Conservation (phyloP, 2,329 filamentous ascomycete species). For the Cladorrhinum sp. region DNA sequence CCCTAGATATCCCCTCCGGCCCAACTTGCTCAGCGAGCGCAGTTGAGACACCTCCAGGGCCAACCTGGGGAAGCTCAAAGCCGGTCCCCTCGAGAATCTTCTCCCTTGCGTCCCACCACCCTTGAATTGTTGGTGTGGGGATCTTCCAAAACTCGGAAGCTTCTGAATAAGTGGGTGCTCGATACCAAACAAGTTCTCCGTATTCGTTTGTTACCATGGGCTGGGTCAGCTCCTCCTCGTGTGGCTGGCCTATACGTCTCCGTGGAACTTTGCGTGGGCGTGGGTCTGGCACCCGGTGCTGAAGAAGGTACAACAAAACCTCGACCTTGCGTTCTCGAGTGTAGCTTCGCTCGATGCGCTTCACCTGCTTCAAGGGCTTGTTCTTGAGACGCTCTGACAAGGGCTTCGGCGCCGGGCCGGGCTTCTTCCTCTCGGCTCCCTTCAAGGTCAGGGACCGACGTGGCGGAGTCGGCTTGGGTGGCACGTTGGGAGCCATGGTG, state of each 20-base stretch:
- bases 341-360: constrained; percentile 22
- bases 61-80: constrained; percentile 17
- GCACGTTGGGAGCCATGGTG: neutral
- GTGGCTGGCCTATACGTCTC: constrained; percentile 22
- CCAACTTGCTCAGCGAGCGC: neutral
- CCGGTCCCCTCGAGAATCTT: constrained; percentile 24
- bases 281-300: constrained; percentile 21
- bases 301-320: constrained; percentile 23
- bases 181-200: constrained; percentile 23
- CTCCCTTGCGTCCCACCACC: constrained; percentile 25
- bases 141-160: constrained; percentile 24
- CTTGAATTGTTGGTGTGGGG: constrained; percentile 21
- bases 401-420: constrained; percentile 19
- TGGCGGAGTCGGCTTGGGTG: constrained; percentile 2
- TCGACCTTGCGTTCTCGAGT: constrained; percentile 26
- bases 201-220: constrained; percentile 15
- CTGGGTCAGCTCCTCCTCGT: constrained; percentile 21
- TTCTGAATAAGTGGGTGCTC: constrained; percentile 24
- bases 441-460: constrained; percentile 11
- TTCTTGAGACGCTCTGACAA: constrained; percentile 15
- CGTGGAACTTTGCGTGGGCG: constrained; percentile 13
- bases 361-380: constrained; percentile 18
- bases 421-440: constrained; percentile 12
- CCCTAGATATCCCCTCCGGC: neutral
- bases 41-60: neutral